phyloP scores from a whole-genome alignment of 2,329 filamentous ascomycete genomes.

The Sporothrix luriei region DNA sequence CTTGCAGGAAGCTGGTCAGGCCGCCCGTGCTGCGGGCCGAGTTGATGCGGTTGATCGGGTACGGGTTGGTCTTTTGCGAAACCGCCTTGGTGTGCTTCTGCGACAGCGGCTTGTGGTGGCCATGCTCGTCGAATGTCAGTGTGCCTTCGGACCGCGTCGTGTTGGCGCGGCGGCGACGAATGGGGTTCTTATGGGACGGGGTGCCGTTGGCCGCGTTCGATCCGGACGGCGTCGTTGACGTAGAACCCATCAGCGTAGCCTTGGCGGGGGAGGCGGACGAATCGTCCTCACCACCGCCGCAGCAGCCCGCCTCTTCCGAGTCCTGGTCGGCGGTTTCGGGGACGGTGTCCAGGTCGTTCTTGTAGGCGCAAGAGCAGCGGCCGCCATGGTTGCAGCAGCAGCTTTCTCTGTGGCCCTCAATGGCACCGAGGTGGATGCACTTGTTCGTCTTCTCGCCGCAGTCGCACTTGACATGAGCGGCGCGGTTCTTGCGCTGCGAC shows the following conservation, averaged over 20 bases:
- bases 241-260: background rate
- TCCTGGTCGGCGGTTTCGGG: constrained; percentile 49
- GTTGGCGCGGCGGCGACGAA: constrained; percentile 50
- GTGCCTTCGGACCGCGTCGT: constrained; percentile 64
- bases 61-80: constrained; percentile 64
- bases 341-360: constrained; percentile 68
- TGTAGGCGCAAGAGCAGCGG: constrained; percentile 65
- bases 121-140: constrained; percentile 64
- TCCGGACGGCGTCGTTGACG: background rate
- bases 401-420: constrained; percentile 64
- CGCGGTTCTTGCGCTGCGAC: constrained; percentile 90
- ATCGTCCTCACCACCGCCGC: background rate
- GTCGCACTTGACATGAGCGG: constrained; percentile 93
- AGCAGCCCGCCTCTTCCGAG: constrained; percentile 50
- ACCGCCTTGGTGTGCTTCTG: constrained; percentile 62
- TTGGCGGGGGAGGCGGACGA: background rate
- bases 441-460: constrained; percentile 89
- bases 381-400: constrained; percentile 72
- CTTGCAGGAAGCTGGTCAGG: constrained; percentile 42
- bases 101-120: constrained; percentile 62
- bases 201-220: constrained; percentile 37
- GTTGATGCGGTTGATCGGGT: constrained; percentile 61
- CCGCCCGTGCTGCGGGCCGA: constrained; percentile 58
- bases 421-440: constrained; percentile 60
- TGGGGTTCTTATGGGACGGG: constrained; percentile 46